These are phyloP conservation scores for Colletotrichum spaethianum DNA, from an alignment of 2,329 filamentous ascomycete genomes.

Conservation along the genomic window DNA sequence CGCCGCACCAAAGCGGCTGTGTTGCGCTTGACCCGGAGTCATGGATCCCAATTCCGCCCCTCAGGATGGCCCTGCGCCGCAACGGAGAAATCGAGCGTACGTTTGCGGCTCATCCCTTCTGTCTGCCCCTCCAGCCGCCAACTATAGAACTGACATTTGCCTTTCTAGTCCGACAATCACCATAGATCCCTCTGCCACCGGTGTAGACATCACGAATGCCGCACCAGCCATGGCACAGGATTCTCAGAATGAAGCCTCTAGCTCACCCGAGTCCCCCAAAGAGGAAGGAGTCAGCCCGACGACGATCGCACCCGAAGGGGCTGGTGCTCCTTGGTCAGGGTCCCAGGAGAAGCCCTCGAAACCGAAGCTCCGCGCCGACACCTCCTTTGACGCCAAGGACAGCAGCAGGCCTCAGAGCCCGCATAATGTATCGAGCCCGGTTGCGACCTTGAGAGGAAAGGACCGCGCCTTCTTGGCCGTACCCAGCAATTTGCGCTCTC, in stretches of 20 bases:
- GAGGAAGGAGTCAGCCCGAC: constrained; percentile 59
- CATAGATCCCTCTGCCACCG: constrained; percentile 64
- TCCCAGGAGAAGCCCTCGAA: constrained; percentile 44
- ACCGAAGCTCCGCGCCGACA: constrained; percentile 66
- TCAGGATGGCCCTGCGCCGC: constrained; percentile 36
- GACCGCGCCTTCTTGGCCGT: constrained; percentile 75
- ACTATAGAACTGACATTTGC: constrained; percentile 36
- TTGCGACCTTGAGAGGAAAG: constrained; percentile 59
- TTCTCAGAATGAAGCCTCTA: constrained; percentile 43
- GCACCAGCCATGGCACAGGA: constrained; percentile 49
- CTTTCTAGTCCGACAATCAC: constrained; percentile 65
- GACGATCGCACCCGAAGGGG: constrained; percentile 53
- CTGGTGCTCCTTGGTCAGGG: constrained; percentile 45
- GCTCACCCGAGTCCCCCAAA: constrained; percentile 54
- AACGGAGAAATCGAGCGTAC: constrained; percentile 55
- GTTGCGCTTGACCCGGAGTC: constrained; percentile 9
- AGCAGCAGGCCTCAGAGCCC: constrained; percentile 74
- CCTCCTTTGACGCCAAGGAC: constrained; percentile 76
- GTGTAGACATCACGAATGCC: constrained; percentile 47
- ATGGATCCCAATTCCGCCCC: constrained; percentile 37
- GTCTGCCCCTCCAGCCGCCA: neutral
- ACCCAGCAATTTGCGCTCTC: constrained; percentile 71
- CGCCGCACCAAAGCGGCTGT: constrained; percentile 33
- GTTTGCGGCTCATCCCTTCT: constrained; percentile 42
- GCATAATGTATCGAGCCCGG: constrained; percentile 77